Conservation (phyloP, 768 basidiomycete genomes). For the Lentinula sp. region DNA sequence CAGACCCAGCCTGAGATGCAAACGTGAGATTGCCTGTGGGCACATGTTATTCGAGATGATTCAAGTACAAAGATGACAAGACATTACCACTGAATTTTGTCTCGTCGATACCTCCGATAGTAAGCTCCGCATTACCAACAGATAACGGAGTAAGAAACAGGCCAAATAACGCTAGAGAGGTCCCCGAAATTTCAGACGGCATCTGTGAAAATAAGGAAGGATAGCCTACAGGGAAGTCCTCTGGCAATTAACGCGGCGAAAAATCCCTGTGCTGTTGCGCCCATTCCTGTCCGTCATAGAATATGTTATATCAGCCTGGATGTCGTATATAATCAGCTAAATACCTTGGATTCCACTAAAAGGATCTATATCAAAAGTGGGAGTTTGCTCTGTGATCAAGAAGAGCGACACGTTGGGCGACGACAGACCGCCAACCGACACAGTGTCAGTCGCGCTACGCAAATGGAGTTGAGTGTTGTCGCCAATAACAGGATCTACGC, state of each 20-base stretch:
- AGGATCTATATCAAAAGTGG: conserved; percentile 45
- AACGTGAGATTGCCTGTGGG: conserved; percentile 33
- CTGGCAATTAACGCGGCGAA: conserved; percentile 40
- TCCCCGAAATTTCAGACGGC: not conserved
- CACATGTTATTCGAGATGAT: not conserved
- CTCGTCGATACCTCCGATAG: conserved; percentile 45
- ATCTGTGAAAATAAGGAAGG: not conserved
- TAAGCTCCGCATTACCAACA: conserved; percentile 46
- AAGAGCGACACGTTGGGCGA: conserved; percentile 34
- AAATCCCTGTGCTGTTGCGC: conserved; percentile 42
- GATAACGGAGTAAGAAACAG: conserved; percentile 41
- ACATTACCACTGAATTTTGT: conserved; percentile 43
- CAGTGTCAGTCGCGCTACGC: conserved; percentile 40
- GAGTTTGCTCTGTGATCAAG: conserved; percentile 49
- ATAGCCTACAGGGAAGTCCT: conserved; percentile 41
- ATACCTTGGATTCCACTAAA: conserved; percentile 52
- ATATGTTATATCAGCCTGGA: not conserved
- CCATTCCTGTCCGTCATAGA: conserved; percentile 34
- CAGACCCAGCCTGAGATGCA: conserved; percentile 30
- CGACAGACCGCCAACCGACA: conserved; percentile 39
- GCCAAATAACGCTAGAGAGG: conserved; percentile 39
- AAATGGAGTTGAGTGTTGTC: conserved; percentile 41
- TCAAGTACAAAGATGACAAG: not conserved
- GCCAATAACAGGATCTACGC: conserved; percentile 48
- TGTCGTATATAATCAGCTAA: not conserved